Percentiles rank a stretch among this genome's conserved stretches.
Conservation (phyloP, 2,329 filamentous ascomycete genomes). For the Helminthosporium solani region DNA sequence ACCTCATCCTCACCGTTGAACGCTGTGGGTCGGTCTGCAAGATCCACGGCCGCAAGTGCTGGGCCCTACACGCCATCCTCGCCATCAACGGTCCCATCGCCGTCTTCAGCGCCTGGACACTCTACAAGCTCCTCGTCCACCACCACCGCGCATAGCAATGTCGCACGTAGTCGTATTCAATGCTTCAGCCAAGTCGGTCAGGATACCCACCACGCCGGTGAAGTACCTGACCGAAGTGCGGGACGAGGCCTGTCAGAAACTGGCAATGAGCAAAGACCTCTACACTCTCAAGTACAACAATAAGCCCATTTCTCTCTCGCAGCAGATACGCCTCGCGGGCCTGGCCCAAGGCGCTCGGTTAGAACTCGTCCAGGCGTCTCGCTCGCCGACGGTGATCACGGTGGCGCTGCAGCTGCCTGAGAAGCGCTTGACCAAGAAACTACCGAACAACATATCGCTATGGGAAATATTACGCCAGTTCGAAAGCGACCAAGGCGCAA, state of each 20-base stretch:
- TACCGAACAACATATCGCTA: slow-evolving; percentile 81
- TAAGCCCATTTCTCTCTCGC: slow-evolving; percentile 80
- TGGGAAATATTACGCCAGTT: slow-evolving; percentile 91
- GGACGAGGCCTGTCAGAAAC: slow-evolving; percentile 81
- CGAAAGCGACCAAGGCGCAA: slow-evolving; percentile 58
- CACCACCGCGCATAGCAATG: slow-evolving; percentile 62
- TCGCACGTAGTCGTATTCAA: slow-evolving; percentile 88
- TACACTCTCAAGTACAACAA: slow-evolving; percentile 86
- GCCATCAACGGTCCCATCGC: slow-evolving; percentile 28
- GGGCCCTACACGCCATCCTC: slow-evolving; percentile 28
- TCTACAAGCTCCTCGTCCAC: slow-evolving; percentile 30
- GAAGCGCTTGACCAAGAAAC: slow-evolving; percentile 75
- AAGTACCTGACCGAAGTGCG: slow-evolving; percentile 84
- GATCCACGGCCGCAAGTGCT: slow-evolving; percentile 26
- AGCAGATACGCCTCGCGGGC: slow-evolving; percentile 79
- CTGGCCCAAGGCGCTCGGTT: slow-evolving; percentile 85
- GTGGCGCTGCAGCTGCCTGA: slow-evolving; percentile 85
- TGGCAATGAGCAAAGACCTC: slow-evolving; percentile 69
- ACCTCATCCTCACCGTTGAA: slow-evolving; percentile 30
- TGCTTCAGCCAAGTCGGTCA: slow-evolving; percentile 72
- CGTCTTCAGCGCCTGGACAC: slow-evolving; percentile 25
- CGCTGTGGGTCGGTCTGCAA: slow-evolving; percentile 28
- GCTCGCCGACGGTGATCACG: slow-evolving; percentile 80
- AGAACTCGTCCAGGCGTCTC: slow-evolving; percentile 84
- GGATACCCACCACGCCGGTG: slow-evolving; percentile 77